phyloP scores from a whole-genome alignment of 2,329 filamentous ascomycete species.

The Trichophyton rubrum region DNA sequence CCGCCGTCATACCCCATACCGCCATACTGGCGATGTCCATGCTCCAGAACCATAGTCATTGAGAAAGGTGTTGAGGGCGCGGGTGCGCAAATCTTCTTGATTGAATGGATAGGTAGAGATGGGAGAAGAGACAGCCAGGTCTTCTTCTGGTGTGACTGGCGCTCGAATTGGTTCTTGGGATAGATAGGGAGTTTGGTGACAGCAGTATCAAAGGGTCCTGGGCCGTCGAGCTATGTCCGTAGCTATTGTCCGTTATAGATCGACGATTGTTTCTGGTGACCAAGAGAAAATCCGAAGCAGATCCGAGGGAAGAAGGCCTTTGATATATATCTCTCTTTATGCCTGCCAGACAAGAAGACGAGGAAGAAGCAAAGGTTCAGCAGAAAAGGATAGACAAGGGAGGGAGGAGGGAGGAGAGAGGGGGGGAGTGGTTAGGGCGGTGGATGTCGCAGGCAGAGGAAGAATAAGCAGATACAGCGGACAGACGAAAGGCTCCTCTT shows the following conservation, averaged over 20 bases:
- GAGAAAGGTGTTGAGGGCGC: conserved; percentile 24
- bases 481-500: background rate
- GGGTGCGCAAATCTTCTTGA: background rate
- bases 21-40: conserved; percentile 69
- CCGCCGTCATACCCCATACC: conserved; percentile 63
- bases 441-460: no score
- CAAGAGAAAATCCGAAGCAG: background rate
- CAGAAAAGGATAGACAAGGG: background rate
- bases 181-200: no score
- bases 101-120: background rate
- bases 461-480: no score
- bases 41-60: conserved; percentile 95
- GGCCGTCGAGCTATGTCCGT: background rate
- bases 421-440: no score
- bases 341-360: background rate
- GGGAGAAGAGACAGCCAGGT: background rate
- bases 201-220: background rate
- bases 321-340: background rate
- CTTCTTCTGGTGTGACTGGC: no score
- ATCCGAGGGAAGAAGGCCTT: background rate
- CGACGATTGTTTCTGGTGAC: background rate
- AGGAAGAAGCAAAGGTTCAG: background rate
- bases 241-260: background rate
- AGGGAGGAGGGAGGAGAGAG: background rate
- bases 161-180: no score